Base-by-base conservation (phyloP, 2,329 filamentous ascomycete species). In the Nigrospora osmanthi region DNA sequence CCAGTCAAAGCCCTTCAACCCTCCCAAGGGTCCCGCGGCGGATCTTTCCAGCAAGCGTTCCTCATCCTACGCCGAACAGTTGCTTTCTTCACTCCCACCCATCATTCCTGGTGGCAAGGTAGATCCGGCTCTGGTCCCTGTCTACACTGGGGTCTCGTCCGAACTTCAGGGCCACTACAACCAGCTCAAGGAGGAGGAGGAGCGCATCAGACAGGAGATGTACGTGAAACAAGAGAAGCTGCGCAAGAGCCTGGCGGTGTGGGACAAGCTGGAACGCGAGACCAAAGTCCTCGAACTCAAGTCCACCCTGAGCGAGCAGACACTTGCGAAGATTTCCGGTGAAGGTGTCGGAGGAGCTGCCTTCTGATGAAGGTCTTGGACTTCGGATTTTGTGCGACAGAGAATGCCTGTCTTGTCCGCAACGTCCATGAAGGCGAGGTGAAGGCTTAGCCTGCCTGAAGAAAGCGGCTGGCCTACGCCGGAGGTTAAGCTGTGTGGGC, bases 121-220 rank as follows among this genome's bases (percentile, higher is more conserved):
- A 16, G 76, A 79, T 47, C 67, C 71, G 1, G 58, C 64, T 15
- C 63, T 71, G 53, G 57, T 67, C 2, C 66, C 73, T 2, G 52
- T 74, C 36, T 58, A 59, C 9, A 65, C 66, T 1, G 73, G 76
- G 14, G 70, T 80, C 19, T 67, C 71, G 31, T 70, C 71, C 11
- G 77, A 81, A 37, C 60, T 78, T 14, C 75, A 78, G 49, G 58
- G 68, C n/a, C 74, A 78, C 56, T 72, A 70, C 51, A 65, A 68
- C 32, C 75, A 74, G 47, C 65, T 80, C 11, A 69, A 68, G 47
- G 76, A 80, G 35, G 78, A 81, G 38, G 78, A 80, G 54, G 77
- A 80, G 57, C 72, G 71, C 49, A 54, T 79, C 33, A 68, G 78
- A 2, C 69, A 74, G 36, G 77, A 81, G 43, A 60, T 78, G 30